Conservation (phyloP, 2,329 filamentous ascomycete genomes). For the Ceratocystis huliohia region DNA sequence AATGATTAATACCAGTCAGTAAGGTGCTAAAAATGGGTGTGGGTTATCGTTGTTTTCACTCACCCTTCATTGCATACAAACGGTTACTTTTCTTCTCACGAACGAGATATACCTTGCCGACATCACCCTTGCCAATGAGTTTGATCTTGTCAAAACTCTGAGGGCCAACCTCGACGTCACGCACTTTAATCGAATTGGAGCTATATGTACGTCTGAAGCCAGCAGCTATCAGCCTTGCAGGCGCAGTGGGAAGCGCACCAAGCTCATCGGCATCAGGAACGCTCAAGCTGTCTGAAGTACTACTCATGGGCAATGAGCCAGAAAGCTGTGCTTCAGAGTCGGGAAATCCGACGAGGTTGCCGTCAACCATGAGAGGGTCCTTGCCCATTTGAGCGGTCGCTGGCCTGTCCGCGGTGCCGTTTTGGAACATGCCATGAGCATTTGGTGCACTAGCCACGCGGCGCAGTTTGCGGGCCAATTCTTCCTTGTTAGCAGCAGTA, state of each 20-base stretch:
- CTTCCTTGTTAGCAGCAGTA: slow-evolving; percentile 75
- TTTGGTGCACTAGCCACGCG: slow-evolving; percentile 94
- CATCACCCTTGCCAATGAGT: slow-evolving; percentile 95
- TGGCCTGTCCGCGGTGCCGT: slow-evolving; percentile 51
- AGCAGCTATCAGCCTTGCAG: slow-evolving; percentile 49
- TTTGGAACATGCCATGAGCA: slow-evolving; percentile 77
- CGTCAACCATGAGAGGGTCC: slow-evolving; percentile 46
- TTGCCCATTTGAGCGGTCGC: slow-evolving; percentile 79
- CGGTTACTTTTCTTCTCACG: slow-evolving; percentile 94
- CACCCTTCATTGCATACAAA: slow-evolving; percentile 98
- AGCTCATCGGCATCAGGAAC: slow-evolving; percentile 40
- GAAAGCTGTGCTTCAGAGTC: slow-evolving; percentile 26
- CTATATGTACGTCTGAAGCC: slow-evolving; percentile 93
- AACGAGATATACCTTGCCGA: slow-evolving; percentile 95
- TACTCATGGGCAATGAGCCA: slow-evolving; percentile 25
- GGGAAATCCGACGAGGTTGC: slow-evolving; percentile 41
- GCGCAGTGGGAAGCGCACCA: slow-evolving; percentile 51
- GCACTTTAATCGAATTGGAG: slow-evolving; percentile 97
- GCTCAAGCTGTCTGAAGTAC: slow-evolving; percentile 28
- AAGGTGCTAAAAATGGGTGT: slow-evolving; percentile 2
- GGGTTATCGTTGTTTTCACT: slow-evolving; percentile 24
- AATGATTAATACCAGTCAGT: slow-evolving; percentile 28
- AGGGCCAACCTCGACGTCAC: slow-evolving; percentile 90
- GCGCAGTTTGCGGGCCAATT: slow-evolving; percentile 80
- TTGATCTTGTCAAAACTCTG: slow-evolving; percentile 99